Base-by-base conservation (phyloP, 2,329 filamentous ascomycete species). In the Exophiala phaeomuriformis region DNA sequence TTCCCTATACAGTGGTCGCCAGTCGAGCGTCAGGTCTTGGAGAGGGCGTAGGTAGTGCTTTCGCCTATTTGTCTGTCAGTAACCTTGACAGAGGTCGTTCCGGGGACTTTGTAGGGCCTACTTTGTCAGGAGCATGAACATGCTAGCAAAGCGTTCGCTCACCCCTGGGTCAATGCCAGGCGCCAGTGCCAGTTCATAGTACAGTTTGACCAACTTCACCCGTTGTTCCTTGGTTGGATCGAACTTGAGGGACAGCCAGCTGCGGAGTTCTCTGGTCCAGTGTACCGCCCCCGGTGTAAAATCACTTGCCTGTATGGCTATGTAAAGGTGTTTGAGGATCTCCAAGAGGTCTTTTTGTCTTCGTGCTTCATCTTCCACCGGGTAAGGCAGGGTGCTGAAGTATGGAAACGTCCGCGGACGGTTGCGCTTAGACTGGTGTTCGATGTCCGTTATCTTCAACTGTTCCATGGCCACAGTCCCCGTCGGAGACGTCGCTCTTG, bases 91-190 rank as follows among this genome's bases (percentile, higher is more conserved):
- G 36, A 51, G 33, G 33, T 29, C 31, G 49, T 30, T 10, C 5
- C 32, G 30, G 39, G 28, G 32, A 40, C 19, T 19, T 19, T 19
- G 19, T 9, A 7, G 40, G 52, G 74, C 84, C 71, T 73, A 93
- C 90, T 93, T 94, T n/a, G 90, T 95, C 63, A 98, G 74, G 7
- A 88, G 84, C 71, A 96, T 86, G 66, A 97, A 91, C 90, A 97
- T 97, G 75, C 88, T 93, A 43, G 91, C 81, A 68, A 98, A 98
- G 55, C 91, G 82, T 71, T 98, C 94, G 3, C 89, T 81, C 5
- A 90, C 83, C 55, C 78, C 79, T 48, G 81, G 80, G 66, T 97
- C 91, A 52, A 98, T 77, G 2, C 94, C 93, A 0, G 91, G 93
- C 30, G 93, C 88, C 56, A 98, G 78, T 3, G 89, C 80, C 55